Percentiles rank a stretch among this genome's conserved stretches.
These are phyloP conservation scores for Verbena officinalis DNA, from an alignment of 257 asterid species.

Conservation along the genomic window DNA sequence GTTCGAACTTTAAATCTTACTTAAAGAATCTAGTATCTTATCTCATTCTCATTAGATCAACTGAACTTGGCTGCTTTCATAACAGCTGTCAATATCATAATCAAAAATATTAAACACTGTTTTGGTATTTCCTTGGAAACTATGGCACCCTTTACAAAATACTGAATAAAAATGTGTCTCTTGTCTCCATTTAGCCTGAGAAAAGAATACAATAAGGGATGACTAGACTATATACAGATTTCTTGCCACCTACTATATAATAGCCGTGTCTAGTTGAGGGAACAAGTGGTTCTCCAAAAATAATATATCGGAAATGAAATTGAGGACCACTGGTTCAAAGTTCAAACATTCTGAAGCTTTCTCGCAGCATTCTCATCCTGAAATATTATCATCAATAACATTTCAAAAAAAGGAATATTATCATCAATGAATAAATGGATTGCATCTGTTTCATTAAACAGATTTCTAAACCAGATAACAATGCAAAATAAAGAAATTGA, in stretches of 20 bases:
- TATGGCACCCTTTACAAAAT: constrained; percentile 13
- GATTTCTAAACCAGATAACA: background rate
- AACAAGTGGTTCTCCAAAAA: constrained; percentile 8
- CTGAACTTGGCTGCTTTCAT: too few species aligned
- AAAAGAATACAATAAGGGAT: constrained; percentile 26
- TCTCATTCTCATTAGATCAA: too few species aligned
- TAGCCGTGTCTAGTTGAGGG: constrained; percentile 16
- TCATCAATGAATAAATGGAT: background rate
- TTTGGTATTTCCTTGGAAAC: constrained; percentile 6
- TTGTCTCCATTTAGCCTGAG: constrained; percentile 2
- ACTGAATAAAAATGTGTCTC: background rate
- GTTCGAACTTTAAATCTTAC: too few species aligned
- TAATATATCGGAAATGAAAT: constrained; percentile 20
- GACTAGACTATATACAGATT: constrained; percentile 38
- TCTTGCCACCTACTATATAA: constrained; percentile 35
- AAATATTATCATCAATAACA: constrained; percentile 22
- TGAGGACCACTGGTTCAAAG: constrained; percentile 26
- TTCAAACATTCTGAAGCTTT: constrained; percentile 38
- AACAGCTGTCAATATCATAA: background rate
- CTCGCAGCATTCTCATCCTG: constrained; percentile 47
- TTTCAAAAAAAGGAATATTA: too few species aligned
- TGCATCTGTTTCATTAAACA: background rate
- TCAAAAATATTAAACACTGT: background rate
- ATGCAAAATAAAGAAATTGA: background rate
- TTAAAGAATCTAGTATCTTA: too few species aligned